Percentiles rank a stretch among this genome's conserved stretches.
Evolutionary conservation across 2,329 filamentous ascomycete species (phyloP).

Genomic region (Juglanconis juglandina): DNA sequence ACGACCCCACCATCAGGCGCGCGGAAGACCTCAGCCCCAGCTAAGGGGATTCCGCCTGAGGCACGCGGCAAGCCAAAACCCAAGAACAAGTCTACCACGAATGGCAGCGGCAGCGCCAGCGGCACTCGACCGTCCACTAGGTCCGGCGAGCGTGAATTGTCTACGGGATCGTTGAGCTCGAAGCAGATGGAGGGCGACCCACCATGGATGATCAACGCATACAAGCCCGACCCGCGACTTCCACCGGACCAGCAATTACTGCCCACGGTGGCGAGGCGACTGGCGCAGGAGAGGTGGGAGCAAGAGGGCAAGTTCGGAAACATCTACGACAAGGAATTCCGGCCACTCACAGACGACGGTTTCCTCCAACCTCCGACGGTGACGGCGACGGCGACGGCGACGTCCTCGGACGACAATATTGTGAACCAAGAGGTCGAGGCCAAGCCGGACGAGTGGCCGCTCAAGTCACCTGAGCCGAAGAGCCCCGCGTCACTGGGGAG

Average conservation of each 20-base stretch:
- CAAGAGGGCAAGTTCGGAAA: slow-evolving; percentile 83
- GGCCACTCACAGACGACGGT: slow-evolving; percentile 69
- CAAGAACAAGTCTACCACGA: slow-evolving; percentile 59
- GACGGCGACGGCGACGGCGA: slow-evolving; percentile 24
- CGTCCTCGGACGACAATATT: slow-evolving; percentile 25
- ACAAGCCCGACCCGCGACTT: slow-evolving; percentile 89
- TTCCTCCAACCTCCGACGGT: slow-evolving; percentile 40
- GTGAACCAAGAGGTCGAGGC: slow-evolving; percentile 30
- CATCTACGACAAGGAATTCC: slow-evolving; percentile 83
- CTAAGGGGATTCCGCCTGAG: slow-evolving; percentile 37
- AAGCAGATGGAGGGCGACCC: slow-evolving; percentile 88
- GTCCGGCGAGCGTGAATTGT: slow-evolving; percentile 56
- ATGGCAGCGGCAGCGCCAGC: slow-evolving; percentile 45
- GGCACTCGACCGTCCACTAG: slow-evolving; percentile 61
- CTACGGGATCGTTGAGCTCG: slow-evolving; percentile 30
- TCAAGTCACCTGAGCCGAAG: slow-evolving; percentile 44
- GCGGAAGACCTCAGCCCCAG: slow-evolving; percentile 44
- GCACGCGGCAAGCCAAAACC: slow-evolving; percentile 64
- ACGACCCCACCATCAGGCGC: slow-evolving; percentile 25
- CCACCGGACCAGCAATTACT: slow-evolving; percentile 94
- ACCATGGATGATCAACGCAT: slow-evolving; percentile 91
- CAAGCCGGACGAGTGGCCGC: slow-evolving; percentile 55
- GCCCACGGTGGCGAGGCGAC: slow-evolving; percentile 83
- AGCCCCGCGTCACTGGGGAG: slow-evolving; percentile 45
- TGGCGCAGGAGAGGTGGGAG: slow-evolving; percentile 95